Evolutionary conservation across 164 flowering plant genomes (phyloP), one percentile per base, ranked within the genome.

Genomic region (Vitis vinifera): DNA sequence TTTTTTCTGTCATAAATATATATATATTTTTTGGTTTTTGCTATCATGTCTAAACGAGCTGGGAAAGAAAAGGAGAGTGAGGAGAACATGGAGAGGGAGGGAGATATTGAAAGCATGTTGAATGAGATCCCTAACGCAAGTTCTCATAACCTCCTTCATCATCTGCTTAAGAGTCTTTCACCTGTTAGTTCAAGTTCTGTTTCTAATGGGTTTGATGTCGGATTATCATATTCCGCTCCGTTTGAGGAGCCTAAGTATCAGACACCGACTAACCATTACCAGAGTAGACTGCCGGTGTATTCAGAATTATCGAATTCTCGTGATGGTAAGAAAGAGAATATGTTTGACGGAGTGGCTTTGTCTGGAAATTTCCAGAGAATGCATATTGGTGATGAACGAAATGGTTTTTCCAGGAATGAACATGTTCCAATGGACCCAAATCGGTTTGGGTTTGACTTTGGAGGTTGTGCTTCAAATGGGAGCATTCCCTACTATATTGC

Each of bases 151-250:
- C 60, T 64, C 47, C 59, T n/a, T 51, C 70, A 73, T 51, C 75
- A n/a, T 63, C 66, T 31, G 17, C 61, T 57, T 60, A 71, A 66
- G 55, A 51, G 66, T 53, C 66, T 49, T 11, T 81, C 78, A 53
- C 79, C 85, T 68, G 77, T 71, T 68, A 75, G 76, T 11, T 76
- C 87, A 27, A 82, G 83, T 53, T 81, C 75, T 31, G 61, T 70
- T 63, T 80, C 82, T 19, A 73, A 75, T 68, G 82, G 82, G 70
- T 64, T 77, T 51, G 84, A 69, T 29, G 72, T 64, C 16, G 82
- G 81, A 62, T 75, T 81, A 13, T 74, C 74, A 2, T 52, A 69
- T 58, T 66, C 69, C 8, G 62, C 75, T 37, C 65, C 68, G 11
- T 68, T 69, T 55, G 77, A 72, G 57, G 77, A 79, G 37, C 63